Conservation (phyloP, 768 basidiomycete genomes). For the Austroboletus eburneus region DNA sequence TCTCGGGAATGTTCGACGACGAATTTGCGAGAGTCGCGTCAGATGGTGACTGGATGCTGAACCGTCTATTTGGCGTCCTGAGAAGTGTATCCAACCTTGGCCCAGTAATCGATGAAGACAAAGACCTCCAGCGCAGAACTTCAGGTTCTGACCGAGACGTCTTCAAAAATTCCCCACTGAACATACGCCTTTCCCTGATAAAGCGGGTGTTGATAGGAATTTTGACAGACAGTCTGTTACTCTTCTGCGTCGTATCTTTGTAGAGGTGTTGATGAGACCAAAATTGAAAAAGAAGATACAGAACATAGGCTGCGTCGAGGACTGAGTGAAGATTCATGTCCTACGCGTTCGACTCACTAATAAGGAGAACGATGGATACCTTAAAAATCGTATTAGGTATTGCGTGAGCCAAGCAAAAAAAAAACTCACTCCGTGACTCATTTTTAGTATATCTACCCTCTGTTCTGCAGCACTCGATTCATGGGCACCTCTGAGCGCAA, state of each 20-base stretch:
- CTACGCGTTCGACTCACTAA: slow-evolving; percentile 35
- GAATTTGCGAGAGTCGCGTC: slow-evolving; percentile 23
- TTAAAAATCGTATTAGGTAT: slow-evolving; percentile 16
- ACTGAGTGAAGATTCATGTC: background rate
- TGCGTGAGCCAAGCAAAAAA: background rate
- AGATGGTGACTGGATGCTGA: slow-evolving; percentile 21
- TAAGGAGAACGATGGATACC: slow-evolving; percentile 51
- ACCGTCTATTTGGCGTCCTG: slow-evolving; percentile 6
- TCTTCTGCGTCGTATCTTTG: slow-evolving; percentile 44
- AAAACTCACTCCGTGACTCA: slow-evolving; percentile 48
- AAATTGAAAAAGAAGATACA: slow-evolving; percentile 52
- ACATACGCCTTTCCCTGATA: slow-evolving; percentile 21
- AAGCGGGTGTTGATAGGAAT: slow-evolving; percentile 28
- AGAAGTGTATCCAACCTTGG: slow-evolving; percentile 10
- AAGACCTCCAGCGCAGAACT: slow-evolving; percentile 13
- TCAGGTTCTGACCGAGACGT: slow-evolving; percentile 19
- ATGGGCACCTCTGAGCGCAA: slow-evolving; percentile 35
- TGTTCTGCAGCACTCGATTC: slow-evolving; percentile 30
- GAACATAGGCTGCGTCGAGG: slow-evolving; percentile 41
- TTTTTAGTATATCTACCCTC: slow-evolving; percentile 39
- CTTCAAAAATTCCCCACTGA: slow-evolving; percentile 23
- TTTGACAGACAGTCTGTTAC: slow-evolving; percentile 34
- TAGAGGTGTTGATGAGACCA: slow-evolving; percentile 55
- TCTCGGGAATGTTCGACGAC: slow-evolving; percentile 7
- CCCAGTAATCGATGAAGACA: slow-evolving; percentile 3